Percentiles rank a stretch among this genome's conserved stretches.
Conservation (phyloP, 192 early-diverging fungal species). For the Neocallimastix lanati region DNA sequence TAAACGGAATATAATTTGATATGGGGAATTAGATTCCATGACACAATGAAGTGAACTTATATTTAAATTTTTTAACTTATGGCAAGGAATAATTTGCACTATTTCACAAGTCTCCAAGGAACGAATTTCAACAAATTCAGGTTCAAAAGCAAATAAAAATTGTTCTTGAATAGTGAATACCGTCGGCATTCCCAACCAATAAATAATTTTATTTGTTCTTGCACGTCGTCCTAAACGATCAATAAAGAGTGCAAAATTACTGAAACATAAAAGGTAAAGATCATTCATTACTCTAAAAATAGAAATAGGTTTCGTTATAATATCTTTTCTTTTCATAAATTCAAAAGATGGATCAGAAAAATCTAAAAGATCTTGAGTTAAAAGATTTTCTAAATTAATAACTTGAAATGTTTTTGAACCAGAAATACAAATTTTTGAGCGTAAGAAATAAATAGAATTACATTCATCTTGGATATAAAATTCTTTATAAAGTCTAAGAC, state of each 20-base stretch:
- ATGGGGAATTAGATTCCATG: neutral
- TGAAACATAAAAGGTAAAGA: neutral
- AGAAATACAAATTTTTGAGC: neutral
- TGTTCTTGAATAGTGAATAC: conserved; percentile 29
- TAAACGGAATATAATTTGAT: neutral
- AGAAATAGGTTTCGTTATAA: neutral
- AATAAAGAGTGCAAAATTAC: neutral
- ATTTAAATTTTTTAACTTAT: neutral
- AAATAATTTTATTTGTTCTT: conserved; percentile 54
- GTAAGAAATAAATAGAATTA: neutral
- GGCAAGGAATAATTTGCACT: conserved; percentile 36
- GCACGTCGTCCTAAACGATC: conserved; percentile 21
- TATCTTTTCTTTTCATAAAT: neutral
- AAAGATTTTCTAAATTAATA: neutral
- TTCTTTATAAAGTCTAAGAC: neutral
- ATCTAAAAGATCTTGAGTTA: neutral
- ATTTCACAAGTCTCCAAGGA: conserved; percentile 55
- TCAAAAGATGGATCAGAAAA: neutral
- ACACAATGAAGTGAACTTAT: neutral
- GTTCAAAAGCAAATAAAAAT: conserved; percentile 80
- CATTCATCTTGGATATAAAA: neutral
- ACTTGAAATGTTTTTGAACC: neutral
- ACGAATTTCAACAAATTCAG: conserved; percentile 75
- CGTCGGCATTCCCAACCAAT: conserved; percentile 72
- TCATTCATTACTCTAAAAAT: neutral